Evolutionary conservation across 169 alveolate species (phyloP).

Genomic region (Blepharisma undulans): DNA sequence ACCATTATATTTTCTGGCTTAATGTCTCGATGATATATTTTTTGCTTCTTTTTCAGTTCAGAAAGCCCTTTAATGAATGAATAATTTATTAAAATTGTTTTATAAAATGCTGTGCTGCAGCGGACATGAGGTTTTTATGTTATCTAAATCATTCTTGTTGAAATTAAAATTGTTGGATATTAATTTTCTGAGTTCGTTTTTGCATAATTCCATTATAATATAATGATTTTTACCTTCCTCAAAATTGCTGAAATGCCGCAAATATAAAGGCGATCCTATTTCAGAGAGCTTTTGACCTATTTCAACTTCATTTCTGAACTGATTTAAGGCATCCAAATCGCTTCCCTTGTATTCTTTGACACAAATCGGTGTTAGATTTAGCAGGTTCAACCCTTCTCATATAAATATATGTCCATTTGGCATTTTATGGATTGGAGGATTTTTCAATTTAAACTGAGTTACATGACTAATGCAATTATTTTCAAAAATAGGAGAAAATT

Average conservation of each 20-base stretch:
- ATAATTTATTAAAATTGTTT: too few relatives aligned
- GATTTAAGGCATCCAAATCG: background rate
- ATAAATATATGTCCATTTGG: background rate
- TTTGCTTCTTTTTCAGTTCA: background rate
- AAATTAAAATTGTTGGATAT: too few relatives aligned
- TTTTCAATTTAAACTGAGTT: background rate
- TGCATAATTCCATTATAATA: background rate
- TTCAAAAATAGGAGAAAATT: background rate
- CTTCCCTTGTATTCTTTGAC: background rate
- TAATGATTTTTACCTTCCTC: conserved; percentile 34
- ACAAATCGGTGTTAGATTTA: background rate
- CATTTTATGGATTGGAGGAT: background rate
- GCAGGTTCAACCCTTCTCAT: background rate
- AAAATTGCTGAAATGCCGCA: background rate
- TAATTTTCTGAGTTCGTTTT: background rate
- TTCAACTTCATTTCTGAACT: background rate
- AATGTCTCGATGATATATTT: conserved; percentile 63
- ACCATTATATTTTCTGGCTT: conserved; percentile 69
- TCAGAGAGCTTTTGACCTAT: background rate
- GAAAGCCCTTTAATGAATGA: background rate
- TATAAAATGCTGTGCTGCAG: too few relatives aligned
- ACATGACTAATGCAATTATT: background rate
- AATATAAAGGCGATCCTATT: background rate
- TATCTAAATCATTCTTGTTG: too few relatives aligned
- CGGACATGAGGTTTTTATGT: too few relatives aligned